Evolutionary conservation across 768 basidiomycete species (phyloP).

Genomic region (Calocybe indica): DNA sequence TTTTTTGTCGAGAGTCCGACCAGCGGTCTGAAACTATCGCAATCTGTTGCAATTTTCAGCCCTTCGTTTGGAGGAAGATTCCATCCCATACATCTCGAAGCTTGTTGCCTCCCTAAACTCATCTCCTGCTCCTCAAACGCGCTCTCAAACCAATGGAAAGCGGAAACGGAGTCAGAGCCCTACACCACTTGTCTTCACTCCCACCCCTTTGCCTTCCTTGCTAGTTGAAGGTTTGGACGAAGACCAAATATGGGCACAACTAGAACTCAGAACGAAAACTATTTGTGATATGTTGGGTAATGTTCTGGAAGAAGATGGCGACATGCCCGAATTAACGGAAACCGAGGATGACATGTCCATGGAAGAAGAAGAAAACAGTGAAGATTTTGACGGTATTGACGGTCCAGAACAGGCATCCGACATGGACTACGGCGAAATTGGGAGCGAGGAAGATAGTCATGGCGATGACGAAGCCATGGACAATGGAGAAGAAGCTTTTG

Average conservation of each 20-base stretch:
- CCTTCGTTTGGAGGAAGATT: constrained; percentile 46
- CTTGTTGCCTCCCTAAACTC: constrained; percentile 66
- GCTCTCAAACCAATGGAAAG: constrained; percentile 53
- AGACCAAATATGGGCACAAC: constrained; percentile 91
- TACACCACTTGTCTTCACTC: constrained; percentile 30
- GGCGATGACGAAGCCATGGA: constrained; percentile 22
- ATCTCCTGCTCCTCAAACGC: constrained; percentile 66
- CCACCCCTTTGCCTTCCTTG: constrained; percentile 73
- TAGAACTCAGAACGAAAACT: constrained; percentile 73
- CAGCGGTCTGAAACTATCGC: constrained; percentile 8
- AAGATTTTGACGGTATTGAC: constrained; percentile 27
- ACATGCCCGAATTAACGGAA: constrained; percentile 6
- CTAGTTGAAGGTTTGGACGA: constrained; percentile 74
- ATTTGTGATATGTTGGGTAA: constrained; percentile 66
- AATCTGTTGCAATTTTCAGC: constrained; percentile 43
- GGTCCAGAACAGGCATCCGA: constrained; percentile 20
- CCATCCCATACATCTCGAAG: constrained; percentile 56
- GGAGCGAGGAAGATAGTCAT: constrained; percentile 17
- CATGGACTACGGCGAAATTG: constrained; percentile 11
- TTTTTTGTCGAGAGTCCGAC: background rate
- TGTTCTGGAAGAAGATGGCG: constrained; percentile 48
- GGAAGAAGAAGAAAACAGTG: constrained; percentile 22
- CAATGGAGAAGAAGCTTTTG: constrained; percentile 16
- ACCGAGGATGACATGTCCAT: constrained; percentile 24
- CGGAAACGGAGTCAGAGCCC: constrained; percentile 35